A percentile compares a stretch with the other conserved stretches of the same genome.
These are phyloP conservation scores for Lasiodiplodia gonubiensis DNA, from an alignment of 2,329 filamentous ascomycete species.

Conservation along the genomic window DNA sequence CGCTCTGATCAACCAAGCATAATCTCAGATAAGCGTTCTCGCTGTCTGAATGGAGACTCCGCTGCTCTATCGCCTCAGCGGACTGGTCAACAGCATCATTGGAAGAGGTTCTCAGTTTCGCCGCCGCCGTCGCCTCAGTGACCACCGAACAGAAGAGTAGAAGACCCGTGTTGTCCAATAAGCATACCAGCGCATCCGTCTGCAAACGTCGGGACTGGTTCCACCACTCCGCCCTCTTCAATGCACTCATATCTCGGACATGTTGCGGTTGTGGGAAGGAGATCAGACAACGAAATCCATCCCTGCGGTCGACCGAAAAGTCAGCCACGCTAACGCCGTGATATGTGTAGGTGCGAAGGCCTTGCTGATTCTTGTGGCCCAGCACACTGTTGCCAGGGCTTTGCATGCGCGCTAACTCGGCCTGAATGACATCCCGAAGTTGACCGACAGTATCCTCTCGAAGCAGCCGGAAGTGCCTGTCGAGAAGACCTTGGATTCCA, in stretches of 20 bases:
- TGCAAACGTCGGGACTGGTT: constrained; percentile 37
- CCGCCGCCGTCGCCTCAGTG: constrained; percentile 27
- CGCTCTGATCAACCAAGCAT: constrained; percentile 31
- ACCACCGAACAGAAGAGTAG: constrained; percentile 39
- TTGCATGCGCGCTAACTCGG: constrained; percentile 18
- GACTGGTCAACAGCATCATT: too few relatives aligned
- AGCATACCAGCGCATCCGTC: constrained; percentile 35
- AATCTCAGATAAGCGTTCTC: constrained; percentile 31
- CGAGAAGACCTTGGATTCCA: constrained; percentile 51
- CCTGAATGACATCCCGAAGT: constrained; percentile 51
- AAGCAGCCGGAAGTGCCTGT: constrained; percentile 62
- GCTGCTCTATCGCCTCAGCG: constrained; percentile 11
- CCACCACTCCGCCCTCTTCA: constrained; percentile 39
- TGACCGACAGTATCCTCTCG: constrained; percentile 62
- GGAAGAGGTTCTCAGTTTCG: not conserved
- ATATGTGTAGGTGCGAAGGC: constrained; percentile 36
- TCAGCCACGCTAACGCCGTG: constrained; percentile 33
- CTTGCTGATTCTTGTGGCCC: constrained; percentile 27
- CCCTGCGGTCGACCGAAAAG: constrained; percentile 32
- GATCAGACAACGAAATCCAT: constrained; percentile 35
- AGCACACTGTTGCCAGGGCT: constrained; percentile 25
- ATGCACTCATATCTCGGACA: constrained; percentile 30
- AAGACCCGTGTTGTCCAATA: constrained; percentile 36
- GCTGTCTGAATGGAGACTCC: constrained; percentile 29
- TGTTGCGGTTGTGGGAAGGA: constrained; percentile 35